phyloP scores from a whole-genome alignment of 306 rosid genomes.

The Potentilla sterilis region DNA sequence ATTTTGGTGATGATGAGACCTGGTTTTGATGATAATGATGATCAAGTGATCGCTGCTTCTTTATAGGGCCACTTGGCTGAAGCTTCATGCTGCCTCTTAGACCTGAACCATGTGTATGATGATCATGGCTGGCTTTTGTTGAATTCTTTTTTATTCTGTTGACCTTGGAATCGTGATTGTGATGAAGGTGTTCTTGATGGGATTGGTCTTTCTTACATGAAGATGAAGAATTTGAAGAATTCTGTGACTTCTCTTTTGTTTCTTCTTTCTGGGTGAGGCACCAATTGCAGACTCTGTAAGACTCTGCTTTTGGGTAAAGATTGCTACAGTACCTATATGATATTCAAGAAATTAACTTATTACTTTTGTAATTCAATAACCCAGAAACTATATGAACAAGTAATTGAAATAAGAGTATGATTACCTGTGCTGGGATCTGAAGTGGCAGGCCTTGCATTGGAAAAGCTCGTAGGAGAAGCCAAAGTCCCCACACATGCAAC shows the following conservation, averaged over 20 bases:
- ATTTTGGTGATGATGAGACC: conserved; percentile 25
- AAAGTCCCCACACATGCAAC: conserved; percentile 97
- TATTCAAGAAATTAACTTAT: neutral
- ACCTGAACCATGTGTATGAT: neutral
- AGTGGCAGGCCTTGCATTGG: conserved; percentile 75
- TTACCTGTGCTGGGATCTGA: conserved; percentile 98
- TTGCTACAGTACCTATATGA: conserved; percentile 82
- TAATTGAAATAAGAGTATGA: neutral
- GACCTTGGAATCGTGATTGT: conserved; percentile 13
- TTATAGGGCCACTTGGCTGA: conserved; percentile 49
- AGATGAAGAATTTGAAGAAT: conserved; percentile 75
- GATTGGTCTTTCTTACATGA: conserved; percentile 32
- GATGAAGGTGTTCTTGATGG: neutral
- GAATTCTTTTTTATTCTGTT: conserved; percentile 14
- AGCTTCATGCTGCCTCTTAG: conserved; percentile 27
- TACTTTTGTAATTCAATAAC: neutral
- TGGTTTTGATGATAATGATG: neutral
- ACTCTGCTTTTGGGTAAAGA: conserved; percentile 61
- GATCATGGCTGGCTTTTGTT: neutral
- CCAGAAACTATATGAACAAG: neutral
- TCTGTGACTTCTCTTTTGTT: conserved; percentile 54
- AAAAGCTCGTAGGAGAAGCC: conserved; percentile 88
- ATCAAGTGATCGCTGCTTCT: conserved; percentile 56
- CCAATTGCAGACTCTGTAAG: conserved; percentile 75
- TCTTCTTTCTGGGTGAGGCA: conserved; percentile 65